Evolutionary conservation across 371 early-diverging fungal species (phyloP).

Genomic region (Rhizomucor pusillus): DNA sequence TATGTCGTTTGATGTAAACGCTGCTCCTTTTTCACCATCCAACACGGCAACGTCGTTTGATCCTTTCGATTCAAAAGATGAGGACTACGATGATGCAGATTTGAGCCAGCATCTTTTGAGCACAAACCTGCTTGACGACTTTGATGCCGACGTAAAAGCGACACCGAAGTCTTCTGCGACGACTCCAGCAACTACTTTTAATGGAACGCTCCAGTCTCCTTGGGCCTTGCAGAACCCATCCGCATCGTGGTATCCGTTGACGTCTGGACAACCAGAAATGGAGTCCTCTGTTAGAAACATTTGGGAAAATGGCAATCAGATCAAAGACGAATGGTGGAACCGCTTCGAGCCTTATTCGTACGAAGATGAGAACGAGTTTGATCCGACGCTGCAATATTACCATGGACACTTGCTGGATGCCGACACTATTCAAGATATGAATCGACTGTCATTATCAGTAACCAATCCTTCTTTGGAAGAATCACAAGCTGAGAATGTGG

Average conservation of each 20-base stretch:
- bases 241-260: background rate
- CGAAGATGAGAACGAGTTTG: slow-evolving; percentile 42
- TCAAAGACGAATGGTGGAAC: slow-evolving; percentile 12
- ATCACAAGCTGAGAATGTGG: slow-evolving; percentile 33
- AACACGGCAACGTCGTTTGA: background rate
- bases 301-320: slow-evolving; percentile 6
- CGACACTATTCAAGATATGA: slow-evolving; percentile 37
- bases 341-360: slow-evolving; percentile 25
- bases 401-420: slow-evolving; percentile 37
- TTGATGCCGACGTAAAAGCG: slow-evolving; percentile 7
- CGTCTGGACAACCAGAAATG: background rate
- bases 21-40: background rate
- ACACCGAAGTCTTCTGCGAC: background rate
- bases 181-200: slow-evolving; percentile 1
- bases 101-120: slow-evolving; percentile 14
- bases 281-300: slow-evolving; percentile 7
- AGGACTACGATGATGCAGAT: slow-evolving; percentile 11
- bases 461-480: slow-evolving; percentile 37
- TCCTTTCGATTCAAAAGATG: background rate
- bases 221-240: slow-evolving; percentile 2
- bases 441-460: slow-evolving; percentile 23
- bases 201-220: background rate
- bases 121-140: slow-evolving; percentile 16
- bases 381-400: slow-evolving; percentile 45
- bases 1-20: background rate